phyloP scores from a whole-genome alignment of 768 basidiomycete genomes.

The Agaricus blazei region DNA sequence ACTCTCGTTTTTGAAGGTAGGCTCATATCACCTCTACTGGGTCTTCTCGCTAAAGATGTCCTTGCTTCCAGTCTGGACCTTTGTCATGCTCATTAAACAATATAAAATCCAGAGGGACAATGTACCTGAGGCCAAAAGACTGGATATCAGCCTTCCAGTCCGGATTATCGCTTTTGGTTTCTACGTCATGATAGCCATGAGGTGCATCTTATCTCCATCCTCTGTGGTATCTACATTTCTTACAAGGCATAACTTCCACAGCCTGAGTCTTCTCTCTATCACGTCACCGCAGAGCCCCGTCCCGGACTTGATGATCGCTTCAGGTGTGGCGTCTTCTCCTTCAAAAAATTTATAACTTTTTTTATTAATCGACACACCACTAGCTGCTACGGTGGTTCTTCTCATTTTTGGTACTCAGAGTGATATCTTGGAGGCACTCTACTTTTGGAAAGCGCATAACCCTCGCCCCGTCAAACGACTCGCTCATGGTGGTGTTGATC shows the following conservation, averaged over 20 bases:
- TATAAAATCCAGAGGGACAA: constrained; percentile 20
- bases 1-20: constrained; percentile 36
- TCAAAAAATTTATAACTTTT: not conserved
- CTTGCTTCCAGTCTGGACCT: constrained; percentile 32
- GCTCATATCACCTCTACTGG: not conserved
- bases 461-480: constrained; percentile 7
- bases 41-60: not conserved
- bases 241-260: constrained; percentile 12
- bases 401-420: constrained; percentile 43
- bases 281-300: constrained; percentile 37
- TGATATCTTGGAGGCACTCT: constrained; percentile 30
- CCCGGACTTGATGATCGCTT: constrained; percentile 43
- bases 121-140: constrained; percentile 14
- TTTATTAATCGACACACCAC: not conserved
- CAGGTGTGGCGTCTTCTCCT: constrained; percentile 24
- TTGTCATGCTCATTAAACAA: constrained; percentile 32
- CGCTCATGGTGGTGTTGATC: constrained; percentile 8
- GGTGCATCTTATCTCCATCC: constrained; percentile 20
- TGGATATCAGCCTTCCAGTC: constrained; percentile 40
- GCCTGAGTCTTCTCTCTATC: constrained; percentile 42
- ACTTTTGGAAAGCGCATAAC: constrained; percentile 26
- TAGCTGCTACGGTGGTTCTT: constrained; percentile 39
- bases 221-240: not conserved
- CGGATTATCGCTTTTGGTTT: constrained; percentile 42
- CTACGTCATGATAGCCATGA: constrained; percentile 36